phyloP scores from a whole-genome alignment of 163 green algal species.

The Scenedesmus sp. region DNA sequence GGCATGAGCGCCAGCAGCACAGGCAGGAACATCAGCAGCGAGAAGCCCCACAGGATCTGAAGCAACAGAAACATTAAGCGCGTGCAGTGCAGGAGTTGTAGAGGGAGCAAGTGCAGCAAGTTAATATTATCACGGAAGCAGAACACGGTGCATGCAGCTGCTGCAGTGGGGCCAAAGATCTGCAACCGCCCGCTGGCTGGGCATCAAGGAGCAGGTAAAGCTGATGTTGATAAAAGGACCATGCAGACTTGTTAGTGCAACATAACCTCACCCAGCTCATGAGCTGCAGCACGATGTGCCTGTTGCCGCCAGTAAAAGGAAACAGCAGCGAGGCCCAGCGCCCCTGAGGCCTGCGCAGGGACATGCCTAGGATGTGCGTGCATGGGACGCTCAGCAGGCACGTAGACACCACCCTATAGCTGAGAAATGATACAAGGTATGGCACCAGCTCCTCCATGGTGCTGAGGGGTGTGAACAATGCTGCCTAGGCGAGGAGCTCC shows the following conservation, averaged over 20 bases:
- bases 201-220: background rate
- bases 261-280: conserved; percentile 59
- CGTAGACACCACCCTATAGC: conserved; percentile 30
- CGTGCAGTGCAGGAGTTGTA: background rate
- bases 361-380: conserved; percentile 30
- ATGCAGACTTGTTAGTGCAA: background rate
- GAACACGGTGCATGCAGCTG: background rate
- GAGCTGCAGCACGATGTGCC: conserved; percentile 59
- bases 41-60: conserved; percentile 57
- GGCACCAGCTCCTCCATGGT: background rate
- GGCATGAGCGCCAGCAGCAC: conserved; percentile 50
- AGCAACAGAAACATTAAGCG: background rate
- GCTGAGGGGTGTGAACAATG: background rate
- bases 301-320: conserved; percentile 54
- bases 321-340: conserved; percentile 45
- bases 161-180: background rate
- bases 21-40: conserved; percentile 48
- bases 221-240: background rate
- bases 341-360: background rate
- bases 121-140: background rate
- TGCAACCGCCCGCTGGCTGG: background rate
- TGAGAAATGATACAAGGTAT: background rate
- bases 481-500: background rate
- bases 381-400: conserved; percentile 38
- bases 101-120: background rate